Evolutionary conservation across 129 eudicot genomes (phyloP).

Genomic region (Kitagawia praeruptora): DNA sequence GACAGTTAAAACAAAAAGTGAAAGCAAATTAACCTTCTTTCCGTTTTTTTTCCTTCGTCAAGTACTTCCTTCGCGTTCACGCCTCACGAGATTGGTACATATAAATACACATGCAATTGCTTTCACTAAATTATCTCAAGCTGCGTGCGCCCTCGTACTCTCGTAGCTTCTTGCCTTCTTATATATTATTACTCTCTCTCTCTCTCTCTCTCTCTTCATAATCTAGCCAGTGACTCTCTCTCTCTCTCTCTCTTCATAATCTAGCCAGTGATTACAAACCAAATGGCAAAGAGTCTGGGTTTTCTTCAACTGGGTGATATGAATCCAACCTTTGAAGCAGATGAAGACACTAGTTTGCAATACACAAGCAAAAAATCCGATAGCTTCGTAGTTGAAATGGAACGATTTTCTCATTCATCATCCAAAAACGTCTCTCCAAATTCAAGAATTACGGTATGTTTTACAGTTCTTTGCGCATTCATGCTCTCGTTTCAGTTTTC

Average conservation of each 20-base stretch:
- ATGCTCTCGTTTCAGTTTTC: not conserved
- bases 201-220: not conserved
- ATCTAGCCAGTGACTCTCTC: not conserved
- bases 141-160: not conserved
- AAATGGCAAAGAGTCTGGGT: not conserved
- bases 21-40: not conserved
- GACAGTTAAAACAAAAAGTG: not conserved
- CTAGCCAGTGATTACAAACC: not conserved
- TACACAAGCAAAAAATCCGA: not conserved
- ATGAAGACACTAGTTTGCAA: not conserved
- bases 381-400: not conserved
- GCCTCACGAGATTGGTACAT: not conserved
- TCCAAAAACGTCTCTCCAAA: not conserved
- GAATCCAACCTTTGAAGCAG: not conserved
- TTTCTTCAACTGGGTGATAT: not conserved
- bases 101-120: not conserved
- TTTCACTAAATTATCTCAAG: not conserved
- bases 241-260: not conserved
- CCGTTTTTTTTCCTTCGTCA: not conserved
- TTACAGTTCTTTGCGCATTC: not conserved
- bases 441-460: conserved; percentile 3
- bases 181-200: not conserved
- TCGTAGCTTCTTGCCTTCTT: not conserved
- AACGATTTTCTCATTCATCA: not conserved
- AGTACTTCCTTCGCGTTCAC: not conserved